Evolutionary conservation across 2,329 filamentous ascomycete genomes (phyloP), one percentile per base, ranked within the genome.

Genomic region (Trichoderma harzianum): DNA sequence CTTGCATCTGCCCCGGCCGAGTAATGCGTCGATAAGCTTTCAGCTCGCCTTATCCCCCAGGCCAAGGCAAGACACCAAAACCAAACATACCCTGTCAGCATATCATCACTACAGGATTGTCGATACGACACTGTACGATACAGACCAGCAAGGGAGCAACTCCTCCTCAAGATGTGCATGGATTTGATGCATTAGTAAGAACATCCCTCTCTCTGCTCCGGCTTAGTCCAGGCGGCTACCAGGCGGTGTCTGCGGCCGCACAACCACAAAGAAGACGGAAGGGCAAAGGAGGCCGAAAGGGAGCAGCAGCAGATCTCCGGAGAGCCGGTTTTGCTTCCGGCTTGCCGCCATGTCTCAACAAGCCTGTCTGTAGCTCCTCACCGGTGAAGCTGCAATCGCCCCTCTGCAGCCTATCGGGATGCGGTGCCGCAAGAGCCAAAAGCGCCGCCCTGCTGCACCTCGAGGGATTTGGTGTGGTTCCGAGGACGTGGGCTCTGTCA

Each of bases 351-450:
- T 68, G 65, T 68, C 36, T 68, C 65, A 68, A 32, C 53, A 60
- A 30, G 28, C 53, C 7, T 43, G 53, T 34, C 43, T 39, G n/a
- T 34, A n/a, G 57, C 57, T 60, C 32, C 28, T 30, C 55, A 68
- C 65, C 65, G 65, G 65, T 60, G 55, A 60, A 60, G 55, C 65
- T 64, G 65, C 65, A 68, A 67, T 67, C 55, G 55, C 65, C 55
- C 65, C 65, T 51, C 34, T 26, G 36, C 53, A 68, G 65, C 53
- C 65, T 68, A 60, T 68, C 65, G 65, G 65, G 65, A 60, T 39
- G 39, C 18, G 53, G 53, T 24, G 55, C 55, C 39, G 64, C 65
- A 58, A 34, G 34, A 26, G 26, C 24, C 53, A 68, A 21, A n/a
- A 12, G 55, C 55, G 32, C 65, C 65, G 65, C 65, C 53, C 32